Conservation (phyloP, 1,284 basidiomycete genomes). For the Puccinia triticina region DNA sequence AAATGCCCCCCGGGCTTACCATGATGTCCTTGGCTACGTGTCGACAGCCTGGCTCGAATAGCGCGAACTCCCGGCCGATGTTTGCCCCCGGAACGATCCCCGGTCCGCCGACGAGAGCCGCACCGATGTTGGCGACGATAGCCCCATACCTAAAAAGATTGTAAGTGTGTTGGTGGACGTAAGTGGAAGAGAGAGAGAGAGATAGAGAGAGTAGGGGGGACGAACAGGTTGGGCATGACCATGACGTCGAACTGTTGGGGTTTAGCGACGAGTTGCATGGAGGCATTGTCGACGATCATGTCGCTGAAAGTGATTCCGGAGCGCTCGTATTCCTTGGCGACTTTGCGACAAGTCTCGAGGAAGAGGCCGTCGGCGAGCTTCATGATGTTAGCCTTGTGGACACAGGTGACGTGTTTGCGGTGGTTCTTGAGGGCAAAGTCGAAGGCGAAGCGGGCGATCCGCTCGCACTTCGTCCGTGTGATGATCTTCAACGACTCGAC, state of each 20-base stretch:
- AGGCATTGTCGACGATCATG: constrained; percentile 99
- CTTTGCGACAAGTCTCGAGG: constrained; percentile 94
- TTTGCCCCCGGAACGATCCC: constrained; percentile 60
- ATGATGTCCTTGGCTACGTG: constrained; percentile 61
- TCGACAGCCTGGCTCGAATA: constrained; percentile 61
- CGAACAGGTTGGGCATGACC: constrained; percentile 84
- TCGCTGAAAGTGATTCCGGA: constrained; percentile 90
- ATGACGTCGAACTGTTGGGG: constrained; percentile 97
- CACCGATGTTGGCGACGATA: constrained; percentile 61
- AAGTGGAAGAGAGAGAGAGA: too few species aligned
- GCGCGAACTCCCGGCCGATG: constrained; percentile 60
- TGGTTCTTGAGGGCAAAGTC: constrained; percentile 99
- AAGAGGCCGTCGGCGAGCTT: constrained; percentile 99
- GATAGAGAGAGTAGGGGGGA: background rate
- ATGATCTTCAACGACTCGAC: constrained; percentile 98
- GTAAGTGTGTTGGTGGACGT: too few species aligned
- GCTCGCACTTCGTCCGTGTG: constrained; percentile 91
- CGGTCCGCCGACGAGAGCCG: constrained; percentile 60
- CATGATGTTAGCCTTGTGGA: constrained; percentile 99
- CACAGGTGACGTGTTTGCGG: constrained; percentile 98
- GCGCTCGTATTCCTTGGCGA: constrained; percentile 90
- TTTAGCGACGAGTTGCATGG: constrained; percentile 96
- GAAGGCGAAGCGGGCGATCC: constrained; percentile 95
- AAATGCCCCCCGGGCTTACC: constrained; percentile 75
- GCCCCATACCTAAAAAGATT: constrained; percentile 57